These are phyloP conservation scores for Capronia coronata DNA, from an alignment of 2,329 filamentous ascomycete genomes.

Conservation along the genomic window DNA sequence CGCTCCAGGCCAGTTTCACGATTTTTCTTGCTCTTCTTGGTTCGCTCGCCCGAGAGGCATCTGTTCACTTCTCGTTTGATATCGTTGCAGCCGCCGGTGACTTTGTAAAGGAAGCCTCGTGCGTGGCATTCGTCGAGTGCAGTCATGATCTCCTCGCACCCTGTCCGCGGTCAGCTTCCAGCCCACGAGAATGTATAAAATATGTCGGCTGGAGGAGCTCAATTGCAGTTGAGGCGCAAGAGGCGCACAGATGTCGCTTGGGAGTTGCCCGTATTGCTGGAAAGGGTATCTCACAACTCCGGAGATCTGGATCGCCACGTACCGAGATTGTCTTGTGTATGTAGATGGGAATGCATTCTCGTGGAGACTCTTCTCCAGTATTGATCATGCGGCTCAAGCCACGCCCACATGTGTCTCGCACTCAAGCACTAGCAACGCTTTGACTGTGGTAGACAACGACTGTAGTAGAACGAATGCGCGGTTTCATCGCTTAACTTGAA, in stretches of 20 bases:
- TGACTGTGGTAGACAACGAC: neutral
- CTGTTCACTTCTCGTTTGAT: conserved; percentile 76
- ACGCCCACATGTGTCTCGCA: conserved; percentile 26
- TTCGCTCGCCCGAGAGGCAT: conserved; percentile 74
- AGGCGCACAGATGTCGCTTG: too few relatives aligned
- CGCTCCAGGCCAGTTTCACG: conserved; percentile 63
- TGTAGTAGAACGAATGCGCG: neutral
- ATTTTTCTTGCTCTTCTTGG: conserved; percentile 71
- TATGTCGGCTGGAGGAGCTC: too few relatives aligned
- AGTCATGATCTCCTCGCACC: conserved; percentile 88
- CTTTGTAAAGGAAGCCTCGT: conserved; percentile 85
- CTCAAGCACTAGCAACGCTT: neutral
- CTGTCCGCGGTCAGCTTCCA: conserved; percentile 44
- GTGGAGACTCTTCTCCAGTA: conserved; percentile 29
- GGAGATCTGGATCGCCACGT: conserved; percentile 31
- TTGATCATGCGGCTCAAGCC: conserved; percentile 29
- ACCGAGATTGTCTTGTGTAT: conserved; percentile 89
- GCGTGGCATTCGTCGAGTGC: conserved; percentile 94
- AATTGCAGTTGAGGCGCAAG: too few relatives aligned
- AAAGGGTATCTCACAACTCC: conserved; percentile 8
- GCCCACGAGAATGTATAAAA: too few relatives aligned
- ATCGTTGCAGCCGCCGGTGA: conserved; percentile 81
- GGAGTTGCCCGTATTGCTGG: too few relatives aligned
- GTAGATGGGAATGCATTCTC: conserved; percentile 91
- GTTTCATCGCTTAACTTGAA: neutral